These are phyloP conservation scores for Globisporangium radiosum DNA, from an alignment of 352 stramenopile genomes.

Conservation along the genomic window DNA sequence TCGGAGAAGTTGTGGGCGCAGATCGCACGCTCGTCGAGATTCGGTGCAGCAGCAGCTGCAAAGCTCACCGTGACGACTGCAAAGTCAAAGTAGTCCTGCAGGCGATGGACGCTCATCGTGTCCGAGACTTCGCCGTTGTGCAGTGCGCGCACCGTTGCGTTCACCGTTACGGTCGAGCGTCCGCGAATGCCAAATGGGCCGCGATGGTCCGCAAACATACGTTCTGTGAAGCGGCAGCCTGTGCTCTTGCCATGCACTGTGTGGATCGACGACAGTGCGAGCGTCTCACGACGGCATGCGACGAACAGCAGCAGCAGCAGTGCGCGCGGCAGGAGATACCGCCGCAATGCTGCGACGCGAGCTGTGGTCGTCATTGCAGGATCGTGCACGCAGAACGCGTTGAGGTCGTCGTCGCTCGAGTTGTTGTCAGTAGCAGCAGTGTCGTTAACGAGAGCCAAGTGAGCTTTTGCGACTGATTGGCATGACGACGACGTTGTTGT, in stretches of 20 bases:
- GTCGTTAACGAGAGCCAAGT: too few species aligned
- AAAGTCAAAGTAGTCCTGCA: constrained; percentile 81
- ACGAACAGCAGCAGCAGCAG: constrained; percentile 25
- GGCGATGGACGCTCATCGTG: constrained; percentile 55
- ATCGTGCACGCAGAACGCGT: neutral
- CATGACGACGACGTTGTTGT: neutral
- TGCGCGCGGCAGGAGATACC: constrained; percentile 12
- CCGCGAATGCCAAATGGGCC: constrained; percentile 42
- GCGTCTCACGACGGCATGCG: constrained; percentile 17
- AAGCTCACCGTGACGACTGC: constrained; percentile 59
- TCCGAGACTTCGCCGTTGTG: constrained; percentile 49
- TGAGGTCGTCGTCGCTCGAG: neutral
- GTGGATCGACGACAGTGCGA: constrained; percentile 54
- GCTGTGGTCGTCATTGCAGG: neutral
- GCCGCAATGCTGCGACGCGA: neutral
- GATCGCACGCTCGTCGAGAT: constrained; percentile 41
- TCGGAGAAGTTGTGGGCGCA: constrained; percentile 65
- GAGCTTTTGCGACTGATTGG: too few species aligned
- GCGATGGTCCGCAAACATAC: constrained; percentile 69
- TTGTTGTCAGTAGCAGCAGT: neutral
- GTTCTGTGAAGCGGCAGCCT: constrained; percentile 62
- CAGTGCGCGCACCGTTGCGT: constrained; percentile 43
- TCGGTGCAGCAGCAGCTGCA: constrained; percentile 30
- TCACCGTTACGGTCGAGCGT: constrained; percentile 39
- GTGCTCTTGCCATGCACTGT: constrained; percentile 43